These are phyloP conservation scores for Linum trigynum DNA, from an alignment of 345 rosid species.

Conservation along the genomic window DNA sequence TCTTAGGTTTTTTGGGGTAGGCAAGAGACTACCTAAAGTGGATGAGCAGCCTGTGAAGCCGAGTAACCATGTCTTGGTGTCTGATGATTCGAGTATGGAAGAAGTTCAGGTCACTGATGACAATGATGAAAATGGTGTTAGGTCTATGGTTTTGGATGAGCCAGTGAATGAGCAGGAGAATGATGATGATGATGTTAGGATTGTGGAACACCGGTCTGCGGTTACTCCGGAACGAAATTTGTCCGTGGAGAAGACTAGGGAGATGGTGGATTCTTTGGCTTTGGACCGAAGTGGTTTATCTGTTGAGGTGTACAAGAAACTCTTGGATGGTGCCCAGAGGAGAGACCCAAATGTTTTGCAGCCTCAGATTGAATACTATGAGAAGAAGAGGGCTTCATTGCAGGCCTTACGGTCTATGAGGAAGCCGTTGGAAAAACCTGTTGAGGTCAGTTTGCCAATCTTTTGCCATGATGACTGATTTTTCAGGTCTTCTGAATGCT, in stretches of 20 bases:
- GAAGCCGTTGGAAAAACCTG: conserved; percentile 33
- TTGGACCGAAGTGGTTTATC: conserved; percentile 25
- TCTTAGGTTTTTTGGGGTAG: conserved; percentile 28
- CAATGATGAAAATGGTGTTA: conserved; percentile 1
- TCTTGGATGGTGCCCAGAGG: conserved; percentile 46
- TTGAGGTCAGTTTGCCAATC: conserved; percentile 24
- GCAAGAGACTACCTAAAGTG: conserved; percentile 35
- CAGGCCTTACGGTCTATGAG: conserved; percentile 35
- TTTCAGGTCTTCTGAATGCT: background rate
- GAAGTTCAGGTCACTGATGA: conserved; percentile 29
- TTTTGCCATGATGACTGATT: conserved; percentile 6
- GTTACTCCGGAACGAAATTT: conserved; percentile 31
- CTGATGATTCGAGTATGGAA: conserved; percentile 50
- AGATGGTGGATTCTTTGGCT: conserved; percentile 33
- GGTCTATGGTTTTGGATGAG: conserved; percentile 17
- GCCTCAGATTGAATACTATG: conserved; percentile 49
- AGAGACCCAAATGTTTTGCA: conserved; percentile 38
- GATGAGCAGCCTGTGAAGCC: conserved; percentile 27
- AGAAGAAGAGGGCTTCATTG: conserved; percentile 30
- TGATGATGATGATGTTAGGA: conserved; percentile 15
- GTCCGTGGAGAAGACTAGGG: conserved; percentile 36
- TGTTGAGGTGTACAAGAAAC: conserved; percentile 54
- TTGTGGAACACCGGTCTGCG: conserved; percentile 34
- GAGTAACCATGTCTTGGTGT: conserved; percentile 17
- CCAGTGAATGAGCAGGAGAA: conserved; percentile 7